Conservation (phyloP, 2,329 filamentous ascomycete species). For the Kalaharituber pfeilii region DNA sequence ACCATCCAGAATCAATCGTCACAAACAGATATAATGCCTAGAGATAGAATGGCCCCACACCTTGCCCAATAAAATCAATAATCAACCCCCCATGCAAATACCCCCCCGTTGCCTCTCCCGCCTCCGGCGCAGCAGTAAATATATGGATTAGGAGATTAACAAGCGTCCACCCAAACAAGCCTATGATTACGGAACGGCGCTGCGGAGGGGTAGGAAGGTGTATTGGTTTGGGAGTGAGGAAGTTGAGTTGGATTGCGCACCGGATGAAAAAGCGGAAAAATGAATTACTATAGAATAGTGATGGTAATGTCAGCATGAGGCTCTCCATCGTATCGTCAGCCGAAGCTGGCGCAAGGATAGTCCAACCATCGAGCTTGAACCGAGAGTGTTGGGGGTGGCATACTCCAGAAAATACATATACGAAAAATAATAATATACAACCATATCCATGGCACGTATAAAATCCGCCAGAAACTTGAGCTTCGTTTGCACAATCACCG, state of each 20-base stretch:
- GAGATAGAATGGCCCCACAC: conserved; percentile 8
- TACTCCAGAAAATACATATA: conserved; percentile 56
- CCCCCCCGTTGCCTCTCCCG: conserved; percentile 44
- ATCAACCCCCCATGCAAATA: conserved; percentile 51
- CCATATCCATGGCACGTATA: conserved; percentile 42
- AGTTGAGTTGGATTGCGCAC: conserved; percentile 42
- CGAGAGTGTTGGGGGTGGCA: conserved; percentile 19
- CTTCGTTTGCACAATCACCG: conserved; percentile 33
- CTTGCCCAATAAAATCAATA: conserved; percentile 51
- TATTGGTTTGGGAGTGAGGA: conserved; percentile 42
- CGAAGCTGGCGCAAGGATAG: no score
- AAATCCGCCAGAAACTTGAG: conserved; percentile 41
- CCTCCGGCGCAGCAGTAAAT: conserved; percentile 37
- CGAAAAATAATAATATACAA: conserved; percentile 48
- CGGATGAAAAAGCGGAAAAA: conserved; percentile 45
- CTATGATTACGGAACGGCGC: conserved; percentile 39
- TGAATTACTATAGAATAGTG: conserved; percentile 38
- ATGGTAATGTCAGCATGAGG: neutral
- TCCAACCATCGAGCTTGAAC: no score
- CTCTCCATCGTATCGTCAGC: neutral
- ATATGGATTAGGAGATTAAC: conserved; percentile 45
- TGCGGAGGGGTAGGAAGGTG: conserved; percentile 37
- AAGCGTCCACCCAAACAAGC: conserved; percentile 41
- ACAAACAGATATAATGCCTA: neutral
- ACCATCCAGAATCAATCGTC: no score